phyloP scores from a whole-genome alignment of 2,329 filamentous ascomycete species.

The Aureobasidium sp. region DNA sequence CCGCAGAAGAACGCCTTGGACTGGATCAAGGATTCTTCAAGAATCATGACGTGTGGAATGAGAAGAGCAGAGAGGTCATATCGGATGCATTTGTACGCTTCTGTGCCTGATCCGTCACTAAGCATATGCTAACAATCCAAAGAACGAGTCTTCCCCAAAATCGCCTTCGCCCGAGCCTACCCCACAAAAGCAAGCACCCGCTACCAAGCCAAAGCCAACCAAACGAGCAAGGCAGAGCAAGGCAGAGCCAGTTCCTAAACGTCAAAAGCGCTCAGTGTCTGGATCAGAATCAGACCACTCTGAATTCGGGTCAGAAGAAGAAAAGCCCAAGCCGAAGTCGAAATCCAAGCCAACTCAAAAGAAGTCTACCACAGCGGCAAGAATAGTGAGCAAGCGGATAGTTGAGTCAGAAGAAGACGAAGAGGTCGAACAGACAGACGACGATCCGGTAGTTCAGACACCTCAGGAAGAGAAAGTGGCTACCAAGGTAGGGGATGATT shows the following conservation, averaged over 20 bases:
- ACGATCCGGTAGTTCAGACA: slow-evolving; percentile 15
- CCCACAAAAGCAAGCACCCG: slow-evolving; percentile 7
- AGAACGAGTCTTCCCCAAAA: slow-evolving; percentile 13
- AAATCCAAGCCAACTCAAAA: neutral
- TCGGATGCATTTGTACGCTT: slow-evolving; percentile 41
- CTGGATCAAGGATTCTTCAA: slow-evolving; percentile 52
- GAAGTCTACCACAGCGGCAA: neutral
- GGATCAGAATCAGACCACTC: slow-evolving; percentile 14
- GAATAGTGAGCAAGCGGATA: neutral
- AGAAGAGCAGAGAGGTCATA: slow-evolving; percentile 47
- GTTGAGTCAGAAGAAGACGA: neutral
- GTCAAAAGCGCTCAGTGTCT: slow-evolving; percentile 11
- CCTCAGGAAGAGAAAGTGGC: slow-evolving; percentile 16
- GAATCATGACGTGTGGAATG: slow-evolving; percentile 47
- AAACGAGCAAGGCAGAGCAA: slow-evolving; percentile 3
- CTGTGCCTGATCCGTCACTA: neutral
- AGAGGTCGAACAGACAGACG: slow-evolving; percentile 14
- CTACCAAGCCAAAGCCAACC: neutral
- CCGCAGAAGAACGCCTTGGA: slow-evolving; percentile 46
- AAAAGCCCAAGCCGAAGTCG: slow-evolving; percentile 1
- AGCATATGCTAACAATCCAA: neutral
- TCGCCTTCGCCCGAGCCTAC: neutral
- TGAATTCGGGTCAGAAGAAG: slow-evolving; percentile 15
- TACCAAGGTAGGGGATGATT: slow-evolving; percentile 19
- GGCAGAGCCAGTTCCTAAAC: neutral